Evolutionary conservation across 371 early-diverging fungal genomes (phyloP).

Genomic region (Rhizopus microsporus): DNA sequence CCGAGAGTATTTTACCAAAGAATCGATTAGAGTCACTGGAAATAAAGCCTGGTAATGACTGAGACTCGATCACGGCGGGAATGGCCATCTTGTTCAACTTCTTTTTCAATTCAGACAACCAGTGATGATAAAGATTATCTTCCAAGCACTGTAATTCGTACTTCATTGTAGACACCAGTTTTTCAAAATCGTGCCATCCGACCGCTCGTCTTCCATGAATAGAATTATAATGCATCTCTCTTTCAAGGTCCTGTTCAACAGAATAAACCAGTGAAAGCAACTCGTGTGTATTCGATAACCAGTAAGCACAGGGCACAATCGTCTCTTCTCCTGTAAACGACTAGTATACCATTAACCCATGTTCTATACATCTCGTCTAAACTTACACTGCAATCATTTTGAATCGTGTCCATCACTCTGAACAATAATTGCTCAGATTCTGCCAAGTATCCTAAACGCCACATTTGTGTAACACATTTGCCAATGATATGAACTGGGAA

Average conservation of each 20-base stretch:
- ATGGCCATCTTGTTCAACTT: slow-evolving; percentile 90
- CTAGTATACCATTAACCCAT: slow-evolving; percentile 1
- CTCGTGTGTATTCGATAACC: slow-evolving; percentile 95
- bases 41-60: slow-evolving; percentile 88
- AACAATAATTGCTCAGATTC: slow-evolving; percentile 82
- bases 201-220: slow-evolving; percentile 49
- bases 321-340: slow-evolving; percentile 59
- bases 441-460: slow-evolving; percentile 78
- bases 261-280: slow-evolving; percentile 68
- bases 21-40: slow-evolving; percentile 88
- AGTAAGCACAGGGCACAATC: slow-evolving; percentile 75
- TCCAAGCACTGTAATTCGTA: slow-evolving; percentile 68
- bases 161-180: slow-evolving; percentile 64
- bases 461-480: slow-evolving; percentile 82
- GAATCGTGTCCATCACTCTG: slow-evolving; percentile 86
- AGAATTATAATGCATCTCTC: slow-evolving; percentile 48
- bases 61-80: slow-evolving; percentile 91
- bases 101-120: slow-evolving; percentile 95
- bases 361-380: slow-evolving; percentile 4
- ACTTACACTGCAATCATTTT: slow-evolving; percentile 69
- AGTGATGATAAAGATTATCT: slow-evolving; percentile 72
- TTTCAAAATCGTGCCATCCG: slow-evolving; percentile 63
- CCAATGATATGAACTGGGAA: slow-evolving; percentile 95
- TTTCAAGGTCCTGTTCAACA: slow-evolving; percentile 46
- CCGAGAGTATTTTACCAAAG: slow-evolving; percentile 76